Base-by-base conservation (phyloP, 1,284 basidiomycete species). In the Xerocomus amazonicus region DNA sequence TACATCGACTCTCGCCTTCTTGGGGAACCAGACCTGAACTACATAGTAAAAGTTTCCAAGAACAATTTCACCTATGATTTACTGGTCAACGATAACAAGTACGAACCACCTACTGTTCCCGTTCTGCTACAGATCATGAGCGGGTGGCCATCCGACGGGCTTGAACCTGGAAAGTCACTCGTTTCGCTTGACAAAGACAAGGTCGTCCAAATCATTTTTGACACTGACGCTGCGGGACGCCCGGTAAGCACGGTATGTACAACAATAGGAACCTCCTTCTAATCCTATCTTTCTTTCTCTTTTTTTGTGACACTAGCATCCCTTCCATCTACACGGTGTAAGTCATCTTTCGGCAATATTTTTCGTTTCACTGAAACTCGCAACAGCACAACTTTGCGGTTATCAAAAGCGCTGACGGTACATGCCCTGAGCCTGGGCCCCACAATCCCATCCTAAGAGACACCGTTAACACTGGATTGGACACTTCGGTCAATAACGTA, bases 121-220 rank as follows among this genome's bases (percentile, higher is more conserved):
- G 14, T 26, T 9, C 6, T 39, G 13, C 13, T 80, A 6, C 77
- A 80, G 52, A 72, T 80, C 41, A 55, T 79, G 35, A 74, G 70
- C 52, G 75, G 76, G 13, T 26, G 37, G 37, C 13, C n/a, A 3
- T 19, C 37, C 23, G 13, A 39, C 23, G 23, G 26, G 6, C 37
- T 39, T n/a, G 23, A 27, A 27, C 37, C 37, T 8, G 6, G 4
- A 0, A 14, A 27, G 7, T 39, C 37, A 12, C 7, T 39, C 13
- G 14, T 39, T 26, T 50, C 55, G 4, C 57, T 80, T 9, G 65
- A 67, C 2, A 48, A 48, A 12, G 61, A 72, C 51, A 65, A 69
- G 38, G 58, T 63, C 2, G 52, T 74, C 13, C 70, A 74, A 43
- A 12, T 75, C 4, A 57, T 64, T 7, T 51, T 60, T 27, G 37